phyloP scores from a whole-genome alignment of 1,284 basidiomycete genomes.

The Puccinia novopanici region DNA sequence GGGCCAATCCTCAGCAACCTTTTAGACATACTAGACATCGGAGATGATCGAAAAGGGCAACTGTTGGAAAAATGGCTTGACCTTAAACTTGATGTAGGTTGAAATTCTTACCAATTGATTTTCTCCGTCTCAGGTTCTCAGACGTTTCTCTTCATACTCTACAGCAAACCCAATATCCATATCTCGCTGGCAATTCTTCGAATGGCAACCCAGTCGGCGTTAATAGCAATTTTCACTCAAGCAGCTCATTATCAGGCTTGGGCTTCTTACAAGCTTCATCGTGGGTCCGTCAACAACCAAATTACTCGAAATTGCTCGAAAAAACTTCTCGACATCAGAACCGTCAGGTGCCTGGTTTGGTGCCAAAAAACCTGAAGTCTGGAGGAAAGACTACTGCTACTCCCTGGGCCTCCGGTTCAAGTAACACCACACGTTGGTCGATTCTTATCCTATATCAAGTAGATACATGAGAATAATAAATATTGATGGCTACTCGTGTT shows the following conservation, averaged over 20 bases:
- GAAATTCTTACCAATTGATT: conserved; percentile 50
- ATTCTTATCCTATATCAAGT: not conserved
- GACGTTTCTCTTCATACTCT: not conserved
- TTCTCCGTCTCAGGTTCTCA: not conserved
- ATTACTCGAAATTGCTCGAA: not conserved
- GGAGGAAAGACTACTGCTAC: not conserved
- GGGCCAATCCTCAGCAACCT: conserved; percentile 75
- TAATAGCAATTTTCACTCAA: not conserved
- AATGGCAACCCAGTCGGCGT: not conserved
- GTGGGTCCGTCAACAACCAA: conserved; percentile 11
- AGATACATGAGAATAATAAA: not conserved
- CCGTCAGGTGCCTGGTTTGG: conserved; percentile 1
- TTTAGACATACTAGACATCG: conserved; percentile 71
- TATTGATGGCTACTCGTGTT: not conserved
- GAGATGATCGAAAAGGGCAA: conserved; percentile 72
- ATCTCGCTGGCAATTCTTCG: conserved; percentile 29
- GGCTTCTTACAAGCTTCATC: conserved; percentile 1
- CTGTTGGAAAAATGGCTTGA: conserved; percentile 77
- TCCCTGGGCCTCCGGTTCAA: conserved; percentile 4
- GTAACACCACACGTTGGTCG: not conserved
- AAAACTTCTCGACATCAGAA: not conserved
- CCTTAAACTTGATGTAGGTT: conserved; percentile 75
- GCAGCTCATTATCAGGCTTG: not conserved
- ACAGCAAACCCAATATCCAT: conserved; percentile 46
- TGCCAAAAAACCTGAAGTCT: conserved; percentile 11